A percentile compares a stretch with the other conserved stretches of the same genome.
Evolutionary conservation across 192 early-diverging fungal genomes (phyloP).

Genomic region (Umbelopsis sp.): DNA sequence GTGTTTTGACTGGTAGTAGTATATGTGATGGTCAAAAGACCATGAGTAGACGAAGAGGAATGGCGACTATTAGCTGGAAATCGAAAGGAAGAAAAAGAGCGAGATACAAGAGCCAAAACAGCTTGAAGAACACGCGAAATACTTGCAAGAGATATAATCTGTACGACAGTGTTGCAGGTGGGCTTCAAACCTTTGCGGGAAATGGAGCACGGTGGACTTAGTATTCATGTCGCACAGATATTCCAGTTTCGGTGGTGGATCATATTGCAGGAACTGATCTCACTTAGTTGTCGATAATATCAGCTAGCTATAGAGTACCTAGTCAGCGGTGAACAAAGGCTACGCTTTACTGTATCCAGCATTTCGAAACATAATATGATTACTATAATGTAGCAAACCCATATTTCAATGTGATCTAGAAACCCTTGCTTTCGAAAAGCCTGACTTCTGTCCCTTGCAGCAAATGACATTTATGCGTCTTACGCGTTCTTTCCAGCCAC

Average conservation of each 20-base stretch:
- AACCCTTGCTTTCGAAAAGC: too few relatives aligned
- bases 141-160: neutral
- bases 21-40: slow-evolving; percentile 9
- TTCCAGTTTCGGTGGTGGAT: neutral
- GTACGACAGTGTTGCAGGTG: slow-evolving; percentile 15
- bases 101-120: neutral
- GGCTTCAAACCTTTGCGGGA: slow-evolving; percentile 22
- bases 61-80: neutral
- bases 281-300: neutral
- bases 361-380: neutral
- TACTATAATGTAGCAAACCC: too few relatives aligned
- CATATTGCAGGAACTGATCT: neutral
- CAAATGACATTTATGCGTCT: too few relatives aligned
- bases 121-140: slow-evolving; percentile 20
- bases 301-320: slow-evolving; percentile 19
- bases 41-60: neutral
- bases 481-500: too few relatives aligned
- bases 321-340: neutral
- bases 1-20: slow-evolving; percentile 8
- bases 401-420: too few relatives aligned
- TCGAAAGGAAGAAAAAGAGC: slow-evolving; percentile 18
- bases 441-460: too few relatives aligned
- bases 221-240: slow-evolving; percentile 17
- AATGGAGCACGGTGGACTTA: slow-evolving; percentile 11
- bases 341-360: neutral